Evolutionary conservation across 345 rosid species (phyloP).

Genomic region (Populus nigra): DNA sequence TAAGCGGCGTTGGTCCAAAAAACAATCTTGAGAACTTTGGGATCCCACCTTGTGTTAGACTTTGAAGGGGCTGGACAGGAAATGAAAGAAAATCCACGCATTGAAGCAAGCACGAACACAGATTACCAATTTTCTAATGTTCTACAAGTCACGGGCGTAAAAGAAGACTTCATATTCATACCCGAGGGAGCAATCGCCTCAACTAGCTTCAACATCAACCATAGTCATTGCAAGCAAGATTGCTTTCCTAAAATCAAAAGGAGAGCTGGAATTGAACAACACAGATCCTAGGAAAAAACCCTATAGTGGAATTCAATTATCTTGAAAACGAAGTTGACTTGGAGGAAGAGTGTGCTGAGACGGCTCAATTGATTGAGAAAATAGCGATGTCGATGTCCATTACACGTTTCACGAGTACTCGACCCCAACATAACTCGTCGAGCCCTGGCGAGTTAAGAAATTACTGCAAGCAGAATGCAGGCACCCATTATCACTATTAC

Average conservation of each 20-base stretch:
- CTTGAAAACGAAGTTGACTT: slow-evolving; percentile 48
- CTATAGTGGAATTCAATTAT: slow-evolving; percentile 58
- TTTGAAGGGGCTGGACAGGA: slow-evolving; percentile 45
- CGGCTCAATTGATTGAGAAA: slow-evolving; percentile 46
- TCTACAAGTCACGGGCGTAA: too few relatives aligned
- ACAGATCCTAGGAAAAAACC: slow-evolving; percentile 64
- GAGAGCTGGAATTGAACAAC: slow-evolving; percentile 45
- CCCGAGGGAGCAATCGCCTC: too few relatives aligned
- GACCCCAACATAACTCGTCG: slow-evolving; percentile 28
- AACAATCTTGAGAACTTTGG: slow-evolving; percentile 41
- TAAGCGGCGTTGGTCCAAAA: slow-evolving; percentile 62
- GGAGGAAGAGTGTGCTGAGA: slow-evolving; percentile 40
- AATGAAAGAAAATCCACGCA: not conserved
- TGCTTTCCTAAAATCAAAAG: too few relatives aligned
- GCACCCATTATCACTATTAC: too few relatives aligned
- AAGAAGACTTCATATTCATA: too few relatives aligned
- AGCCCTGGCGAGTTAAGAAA: slow-evolving; percentile 29
- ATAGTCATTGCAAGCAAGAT: too few relatives aligned
- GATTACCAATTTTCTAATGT: too few relatives aligned
- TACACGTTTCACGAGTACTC: slow-evolving; percentile 39
- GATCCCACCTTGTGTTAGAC: slow-evolving; percentile 35
- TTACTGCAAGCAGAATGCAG: not conserved
- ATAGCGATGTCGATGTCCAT: slow-evolving; percentile 58
- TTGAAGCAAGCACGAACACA: too few relatives aligned
- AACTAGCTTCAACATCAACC: too few relatives aligned